Percentiles rank a stretch among this genome's conserved stretches.
These are phyloP conservation scores for Metarhizium guizhouense DNA, from an alignment of 2,329 filamentous ascomycete genomes.

Conservation along the genomic window DNA sequence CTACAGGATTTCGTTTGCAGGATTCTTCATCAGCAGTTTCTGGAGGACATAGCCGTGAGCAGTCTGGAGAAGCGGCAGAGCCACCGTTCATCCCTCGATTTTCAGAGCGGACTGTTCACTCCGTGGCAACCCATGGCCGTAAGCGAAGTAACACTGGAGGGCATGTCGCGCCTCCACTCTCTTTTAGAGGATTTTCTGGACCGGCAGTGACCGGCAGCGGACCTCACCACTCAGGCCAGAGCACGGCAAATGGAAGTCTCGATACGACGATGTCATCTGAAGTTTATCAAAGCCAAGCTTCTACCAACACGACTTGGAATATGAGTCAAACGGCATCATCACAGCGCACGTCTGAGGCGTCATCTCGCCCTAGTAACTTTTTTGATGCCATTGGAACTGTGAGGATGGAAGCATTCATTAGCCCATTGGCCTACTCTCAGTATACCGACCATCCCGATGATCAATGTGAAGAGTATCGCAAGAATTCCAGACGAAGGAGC, in stretches of 20 bases:
- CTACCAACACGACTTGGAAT: slow-evolving; percentile 35
- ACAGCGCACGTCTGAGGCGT: slow-evolving; percentile 47
- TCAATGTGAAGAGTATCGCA: slow-evolving; percentile 36
- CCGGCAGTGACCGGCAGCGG: slow-evolving; percentile 30
- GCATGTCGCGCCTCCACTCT: slow-evolving; percentile 57
- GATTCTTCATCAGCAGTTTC: slow-evolving; percentile 30
- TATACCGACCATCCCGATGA: slow-evolving; percentile 40
- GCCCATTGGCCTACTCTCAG: slow-evolving; percentile 43
- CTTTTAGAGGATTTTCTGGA: slow-evolving; percentile 71
- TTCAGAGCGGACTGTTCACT: slow-evolving; percentile 43
- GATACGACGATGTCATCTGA: slow-evolving; percentile 53
- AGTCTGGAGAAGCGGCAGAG: slow-evolving; percentile 54
- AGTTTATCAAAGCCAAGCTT: slow-evolving; percentile 45
- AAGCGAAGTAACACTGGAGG: slow-evolving; percentile 87
- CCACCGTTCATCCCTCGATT: slow-evolving; percentile 66
- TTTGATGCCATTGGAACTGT: slow-evolving; percentile 87
- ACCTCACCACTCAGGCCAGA: slow-evolving; percentile 41
- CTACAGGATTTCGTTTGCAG: slow-evolving; percentile 25
- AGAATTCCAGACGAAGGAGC: slow-evolving; percentile 40
- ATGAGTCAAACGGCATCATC: slow-evolving; percentile 37
- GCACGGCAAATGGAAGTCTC: slow-evolving; percentile 48
- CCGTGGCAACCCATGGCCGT: slow-evolving; percentile 52
- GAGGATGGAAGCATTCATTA: slow-evolving; percentile 95
- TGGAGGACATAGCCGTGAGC: slow-evolving; percentile 33
- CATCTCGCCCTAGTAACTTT: slow-evolving; percentile 51